Evolutionary conservation across 139 green algal species (phyloP), one percentile per base, ranked within the genome.

Genomic region (Micractinium conductrix): DNA sequence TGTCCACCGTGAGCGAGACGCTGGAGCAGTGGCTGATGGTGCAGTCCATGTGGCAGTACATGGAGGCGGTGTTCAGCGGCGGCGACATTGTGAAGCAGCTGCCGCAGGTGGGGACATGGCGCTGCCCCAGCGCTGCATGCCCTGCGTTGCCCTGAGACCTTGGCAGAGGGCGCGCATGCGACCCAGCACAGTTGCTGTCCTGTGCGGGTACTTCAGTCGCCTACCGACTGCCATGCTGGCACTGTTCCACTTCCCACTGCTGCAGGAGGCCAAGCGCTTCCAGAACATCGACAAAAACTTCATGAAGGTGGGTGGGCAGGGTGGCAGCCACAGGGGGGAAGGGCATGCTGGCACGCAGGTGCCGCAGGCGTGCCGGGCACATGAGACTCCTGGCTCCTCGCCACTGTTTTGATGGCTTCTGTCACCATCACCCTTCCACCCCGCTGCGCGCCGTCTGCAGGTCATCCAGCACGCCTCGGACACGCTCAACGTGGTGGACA

Each of bases 41-140:
- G 76, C 96, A 98, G 89, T 95, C 88, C 90, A 94, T 97, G 91
- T 99, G 96, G 96, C 94, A 94, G 91, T 98, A 98, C 91, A 98
- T 99, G 95, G 96, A 99, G 88, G 95, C 95, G 10, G 96, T 99
- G 70, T 99, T 99, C 89, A 90, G 69, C 50, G 94, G 96, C 48
- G 96, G 96, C 40, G 96, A 99, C 90, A 99, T 99, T 65, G 96
- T 98, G 33, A 98, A 97, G 92, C 95, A 98, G 93, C 94, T 99
- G 87, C 96, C 96, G 5, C 87, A n/a, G n/a, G n/a, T n/a, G n/a
- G n/a, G n/a, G n/a, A n/a, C n/a, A n/a, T n/a, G n/a, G n/a, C n/a
- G n/a, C n/a, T n/a, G n/a, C n/a, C n/a, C n/a, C n/a, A n/a, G n/a
- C n/a, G n/a, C n/a, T n/a, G n/a, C n/a, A n/a, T n/a, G n/a, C n/a